A percentile compares a stretch with the other conserved stretches of the same genome.
These are phyloP conservation scores for Nadsonia starkeyi-henricii DNA, from an alignment of 1,139 yeast species.

Conservation along the genomic window DNA sequence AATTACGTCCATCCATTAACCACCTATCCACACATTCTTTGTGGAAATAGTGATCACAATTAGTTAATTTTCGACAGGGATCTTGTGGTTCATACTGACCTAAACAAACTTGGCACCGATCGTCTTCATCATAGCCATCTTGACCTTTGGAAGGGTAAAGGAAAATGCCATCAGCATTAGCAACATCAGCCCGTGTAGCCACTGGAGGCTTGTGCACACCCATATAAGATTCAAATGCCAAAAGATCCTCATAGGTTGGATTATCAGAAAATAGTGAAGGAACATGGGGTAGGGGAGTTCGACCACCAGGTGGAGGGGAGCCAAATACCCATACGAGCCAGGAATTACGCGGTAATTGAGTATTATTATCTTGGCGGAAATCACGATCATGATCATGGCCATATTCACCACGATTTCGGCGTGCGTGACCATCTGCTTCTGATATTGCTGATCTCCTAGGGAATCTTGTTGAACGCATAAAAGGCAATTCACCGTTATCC, in stretches of 20 bases:
- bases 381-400: too few relatives aligned
- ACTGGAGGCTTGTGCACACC: conserved; percentile 31
- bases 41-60: conserved; percentile 39
- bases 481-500: too few relatives aligned
- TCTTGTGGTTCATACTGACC: conserved; percentile 33
- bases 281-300: conserved; percentile 24
- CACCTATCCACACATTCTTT: conserved; percentile 41
- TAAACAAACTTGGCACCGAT: conserved; percentile 36
- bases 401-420: too few relatives aligned
- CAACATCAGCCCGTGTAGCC: conserved; percentile 20
- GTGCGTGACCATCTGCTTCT: too few relatives aligned
- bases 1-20: conserved; percentile 39
- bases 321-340: conserved; percentile 34
- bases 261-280: conserved; percentile 34
- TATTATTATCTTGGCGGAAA: too few relatives aligned
- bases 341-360: not conserved
- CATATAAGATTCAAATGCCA: conserved; percentile 30
- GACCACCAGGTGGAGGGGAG: conserved; percentile 27
- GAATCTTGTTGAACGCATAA: too few relatives aligned
- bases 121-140: conserved; percentile 7
- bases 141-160: conserved; percentile 10
- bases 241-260: conserved; percentile 36
- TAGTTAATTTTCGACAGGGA: conserved; percentile 28
- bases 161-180: conserved; percentile 24
- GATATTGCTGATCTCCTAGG: too few relatives aligned